Conservation (phyloP, 2,329 filamentous ascomycete species). For the Xenosphaeropsis pyriputrescens region DNA sequence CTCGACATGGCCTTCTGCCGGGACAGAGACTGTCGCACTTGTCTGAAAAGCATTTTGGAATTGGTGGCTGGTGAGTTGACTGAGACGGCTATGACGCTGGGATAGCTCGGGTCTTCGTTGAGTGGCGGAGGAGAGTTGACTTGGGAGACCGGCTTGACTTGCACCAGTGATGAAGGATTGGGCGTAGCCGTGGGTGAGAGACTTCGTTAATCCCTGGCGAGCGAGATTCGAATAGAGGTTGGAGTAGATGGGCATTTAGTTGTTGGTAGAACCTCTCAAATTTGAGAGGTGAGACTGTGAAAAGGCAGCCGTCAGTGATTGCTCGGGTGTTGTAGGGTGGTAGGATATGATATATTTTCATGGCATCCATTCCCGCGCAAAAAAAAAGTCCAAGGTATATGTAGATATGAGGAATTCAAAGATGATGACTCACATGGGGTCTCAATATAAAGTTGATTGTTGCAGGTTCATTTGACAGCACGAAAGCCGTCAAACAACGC, state of each 20-base stretch:
- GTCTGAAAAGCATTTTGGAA: slow-evolving; percentile 67
- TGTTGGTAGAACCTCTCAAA: slow-evolving; percentile 48
- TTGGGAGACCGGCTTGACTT: not conserved
- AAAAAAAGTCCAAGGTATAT: not conserved
- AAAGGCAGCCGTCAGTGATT: slow-evolving; percentile 5
- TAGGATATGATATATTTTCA: too few relatives aligned
- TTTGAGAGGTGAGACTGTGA: slow-evolving; percentile 18
- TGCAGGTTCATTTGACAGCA: slow-evolving; percentile 99
- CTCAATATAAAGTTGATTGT: slow-evolving; percentile 27
- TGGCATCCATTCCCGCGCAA: not conserved
- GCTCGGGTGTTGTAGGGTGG: not conserved
- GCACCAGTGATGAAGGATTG: slow-evolving; percentile 94
- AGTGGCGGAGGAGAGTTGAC: too few relatives aligned
- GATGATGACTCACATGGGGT: slow-evolving; percentile 8
- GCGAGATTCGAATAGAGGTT: slow-evolving; percentile 68
- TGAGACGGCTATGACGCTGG: slow-evolving; percentile 26
- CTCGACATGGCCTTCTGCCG: slow-evolving; percentile 42
- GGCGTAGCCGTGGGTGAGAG: slow-evolving; percentile 94
- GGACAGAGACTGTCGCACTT: slow-evolving; percentile 17
- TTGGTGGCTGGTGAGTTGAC: slow-evolving; percentile 37
- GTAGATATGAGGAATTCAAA: not conserved
- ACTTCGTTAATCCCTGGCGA: slow-evolving; percentile 94
- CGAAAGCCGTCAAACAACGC: slow-evolving; percentile 78
- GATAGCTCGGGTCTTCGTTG: too few relatives aligned
- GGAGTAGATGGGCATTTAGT: slow-evolving; percentile 82